phyloP scores from a whole-genome alignment of 345 rosid genomes.

The Toxicodendron radicans region DNA sequence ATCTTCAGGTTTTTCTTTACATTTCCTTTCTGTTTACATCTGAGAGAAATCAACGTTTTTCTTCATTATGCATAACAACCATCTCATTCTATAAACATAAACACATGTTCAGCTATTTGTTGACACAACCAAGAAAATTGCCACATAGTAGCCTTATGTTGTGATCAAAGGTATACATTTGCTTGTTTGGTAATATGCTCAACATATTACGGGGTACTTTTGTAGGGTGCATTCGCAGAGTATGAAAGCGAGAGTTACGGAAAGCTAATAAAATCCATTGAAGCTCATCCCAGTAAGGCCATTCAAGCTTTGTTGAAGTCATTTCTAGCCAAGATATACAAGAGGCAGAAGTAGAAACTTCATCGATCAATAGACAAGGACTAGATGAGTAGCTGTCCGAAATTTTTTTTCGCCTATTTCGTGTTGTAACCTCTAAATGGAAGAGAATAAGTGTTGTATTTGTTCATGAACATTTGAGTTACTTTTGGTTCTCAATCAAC shows the following conservation, averaged over 20 bases:
- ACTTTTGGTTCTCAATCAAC: background rate
- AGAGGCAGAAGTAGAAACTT: conserved; percentile 37
- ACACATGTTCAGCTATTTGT: background rate
- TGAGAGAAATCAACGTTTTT: background rate
- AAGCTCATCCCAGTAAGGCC: conserved; percentile 41
- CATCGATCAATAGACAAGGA: background rate
- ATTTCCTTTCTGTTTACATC: background rate
- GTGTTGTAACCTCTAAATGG: conserved; percentile 1
- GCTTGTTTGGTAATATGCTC: background rate
- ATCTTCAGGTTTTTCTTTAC: conserved; percentile 35
- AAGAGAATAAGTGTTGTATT: background rate
- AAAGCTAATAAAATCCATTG: conserved; percentile 36
- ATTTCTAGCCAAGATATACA: conserved; percentile 45
- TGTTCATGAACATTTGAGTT: background rate
- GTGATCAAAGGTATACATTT: too few relatives aligned
- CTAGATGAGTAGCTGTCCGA: background rate
- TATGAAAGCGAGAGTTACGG: conserved; percentile 40
- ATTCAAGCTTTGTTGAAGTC: conserved; percentile 45
- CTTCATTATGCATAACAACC: background rate
- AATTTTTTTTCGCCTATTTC: background rate
- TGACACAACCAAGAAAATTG: background rate
- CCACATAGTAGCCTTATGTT: too few relatives aligned
- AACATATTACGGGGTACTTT: background rate
- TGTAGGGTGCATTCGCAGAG: conserved; percentile 32
- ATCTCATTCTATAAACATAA: background rate